Conservation (phyloP, 2,329 filamentous ascomycete genomes). For the Zymoseptoria tritici region DNA sequence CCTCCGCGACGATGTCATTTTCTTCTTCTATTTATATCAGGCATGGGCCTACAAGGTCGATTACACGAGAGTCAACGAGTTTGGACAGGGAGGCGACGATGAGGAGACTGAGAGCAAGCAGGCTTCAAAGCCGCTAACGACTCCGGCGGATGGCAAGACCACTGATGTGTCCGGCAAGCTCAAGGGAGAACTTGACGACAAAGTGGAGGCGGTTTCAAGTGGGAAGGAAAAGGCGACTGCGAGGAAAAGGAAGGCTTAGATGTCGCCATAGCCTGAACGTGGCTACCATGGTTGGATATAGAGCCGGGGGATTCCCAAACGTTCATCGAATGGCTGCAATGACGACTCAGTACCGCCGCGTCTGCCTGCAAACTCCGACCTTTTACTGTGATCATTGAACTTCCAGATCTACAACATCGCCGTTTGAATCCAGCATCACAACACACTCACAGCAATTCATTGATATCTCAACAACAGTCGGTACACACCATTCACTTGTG, state of each 20-base stretch:
- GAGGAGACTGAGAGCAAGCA: slow-evolving; percentile 54
- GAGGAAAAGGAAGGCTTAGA: slow-evolving; percentile 9
- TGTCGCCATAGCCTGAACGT: neutral
- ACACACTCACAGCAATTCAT: neutral
- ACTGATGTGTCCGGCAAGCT: slow-evolving; percentile 11
- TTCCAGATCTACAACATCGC: neutral
- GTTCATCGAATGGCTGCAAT: neutral
- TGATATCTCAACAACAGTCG: neutral
- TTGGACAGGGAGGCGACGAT: slow-evolving; percentile 95
- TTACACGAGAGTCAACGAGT: slow-evolving; percentile 90
- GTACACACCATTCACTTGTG: neutral
- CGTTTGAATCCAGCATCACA: neutral
- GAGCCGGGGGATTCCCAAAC: neutral
- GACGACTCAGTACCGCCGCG: neutral
- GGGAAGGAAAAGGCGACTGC: slow-evolving; percentile 11
- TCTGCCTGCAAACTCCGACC: neutral
- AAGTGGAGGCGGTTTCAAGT: slow-evolving; percentile 4
- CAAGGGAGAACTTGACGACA: slow-evolving; percentile 12
- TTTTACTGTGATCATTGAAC: neutral
- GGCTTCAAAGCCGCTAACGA: slow-evolving; percentile 34
- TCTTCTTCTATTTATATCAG: slow-evolving; percentile 97
- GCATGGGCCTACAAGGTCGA: slow-evolving; percentile 87
- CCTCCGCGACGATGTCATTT: slow-evolving; percentile 90
- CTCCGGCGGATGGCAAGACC: slow-evolving; percentile 21
- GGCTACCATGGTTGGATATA: neutral